Evolutionary conservation across 305 asterid genomes (phyloP).

Genomic region (Solanum hybrid): DNA sequence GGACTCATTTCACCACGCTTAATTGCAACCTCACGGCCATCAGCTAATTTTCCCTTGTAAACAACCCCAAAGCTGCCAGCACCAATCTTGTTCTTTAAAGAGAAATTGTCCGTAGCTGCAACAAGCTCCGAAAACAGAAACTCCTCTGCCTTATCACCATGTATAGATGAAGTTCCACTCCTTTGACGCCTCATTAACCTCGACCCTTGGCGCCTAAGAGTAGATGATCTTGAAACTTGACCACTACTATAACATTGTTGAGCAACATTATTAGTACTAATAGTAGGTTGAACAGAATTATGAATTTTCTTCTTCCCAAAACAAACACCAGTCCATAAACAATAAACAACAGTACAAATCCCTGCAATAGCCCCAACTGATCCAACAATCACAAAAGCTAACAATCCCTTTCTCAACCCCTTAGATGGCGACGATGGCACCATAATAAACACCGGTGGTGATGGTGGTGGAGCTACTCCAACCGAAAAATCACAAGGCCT

Average conservation of each 20-base stretch:
- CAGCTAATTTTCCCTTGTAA: slow-evolving; percentile 58
- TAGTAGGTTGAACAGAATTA: slow-evolving; percentile 89
- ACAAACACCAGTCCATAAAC: slow-evolving; percentile 63
- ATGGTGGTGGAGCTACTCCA: slow-evolving; percentile 14
- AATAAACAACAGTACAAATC: slow-evolving; percentile 53
- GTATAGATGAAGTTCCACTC: slow-evolving; percentile 86
- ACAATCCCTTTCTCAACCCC: slow-evolving; percentile 43
- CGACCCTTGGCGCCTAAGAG: slow-evolving; percentile 77
- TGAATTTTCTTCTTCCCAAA: slow-evolving; percentile 84
- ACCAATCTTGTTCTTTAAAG: slow-evolving; percentile 68
- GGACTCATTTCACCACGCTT: slow-evolving; percentile 66
- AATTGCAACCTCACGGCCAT: slow-evolving; percentile 80
- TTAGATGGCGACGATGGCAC: slow-evolving; percentile 30
- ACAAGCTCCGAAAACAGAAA: slow-evolving; percentile 53
- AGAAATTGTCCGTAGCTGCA: slow-evolving; percentile 55
- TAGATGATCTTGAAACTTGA: slow-evolving; percentile 68
- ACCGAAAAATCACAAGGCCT: slow-evolving; percentile 49
- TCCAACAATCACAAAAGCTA: slow-evolving; percentile 69
- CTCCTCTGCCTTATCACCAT: slow-evolving; percentile 76
- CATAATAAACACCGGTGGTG: neutral
- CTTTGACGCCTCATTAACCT: slow-evolving; percentile 78
- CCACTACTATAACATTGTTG: slow-evolving; percentile 36
- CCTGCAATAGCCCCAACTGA: slow-evolving; percentile 70
- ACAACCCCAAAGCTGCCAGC: slow-evolving; percentile 92
- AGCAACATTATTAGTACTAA: slow-evolving; percentile 21